A percentile compares a stretch with the other conserved stretches of the same genome.
These are phyloP conservation scores for Didymella glomerata DNA, from an alignment of 2,329 filamentous ascomycete genomes.

Conservation along the genomic window DNA sequence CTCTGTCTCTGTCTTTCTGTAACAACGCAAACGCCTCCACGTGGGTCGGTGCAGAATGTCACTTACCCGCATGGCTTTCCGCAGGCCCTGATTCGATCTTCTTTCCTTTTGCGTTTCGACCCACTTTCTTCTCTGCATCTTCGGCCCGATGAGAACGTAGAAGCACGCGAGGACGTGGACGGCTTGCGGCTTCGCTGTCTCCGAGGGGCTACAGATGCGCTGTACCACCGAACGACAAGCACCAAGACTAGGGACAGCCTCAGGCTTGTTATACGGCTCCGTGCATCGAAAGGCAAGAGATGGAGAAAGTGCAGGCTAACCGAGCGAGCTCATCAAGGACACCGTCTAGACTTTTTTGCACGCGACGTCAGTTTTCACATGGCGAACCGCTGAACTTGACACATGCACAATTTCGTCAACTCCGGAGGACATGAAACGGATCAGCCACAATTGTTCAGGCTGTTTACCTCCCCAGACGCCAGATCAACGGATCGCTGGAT, in stretches of 20 bases:
- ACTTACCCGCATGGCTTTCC: conserved; percentile 14
- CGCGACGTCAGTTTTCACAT: conserved; percentile 9
- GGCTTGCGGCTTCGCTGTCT: conserved; percentile 9
- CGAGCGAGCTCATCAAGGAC: conserved; percentile 2
- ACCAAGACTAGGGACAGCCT: not conserved
- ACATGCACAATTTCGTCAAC: conserved; percentile 18
- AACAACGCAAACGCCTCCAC: conserved; percentile 15
- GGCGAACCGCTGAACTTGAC: conserved; percentile 10
- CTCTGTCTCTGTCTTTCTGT: not conserved
- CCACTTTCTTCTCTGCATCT: conserved; percentile 19
- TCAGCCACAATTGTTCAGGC: conserved; percentile 16
- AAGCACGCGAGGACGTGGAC: conserved; percentile 8
- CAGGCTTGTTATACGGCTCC: not conserved
- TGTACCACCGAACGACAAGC: conserved; percentile 9
- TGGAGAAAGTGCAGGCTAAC: conserved; percentile 9
- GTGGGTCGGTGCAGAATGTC: conserved; percentile 12
- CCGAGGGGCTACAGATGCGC: conserved; percentile 13
- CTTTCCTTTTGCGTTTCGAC: conserved; percentile 10
- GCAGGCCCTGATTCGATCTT: conserved; percentile 17
- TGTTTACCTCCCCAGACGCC: conserved; percentile 15
- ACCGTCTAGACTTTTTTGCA: conserved; percentile 4
- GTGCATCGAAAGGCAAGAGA: not conserved
- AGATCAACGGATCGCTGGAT: conserved; percentile 20
- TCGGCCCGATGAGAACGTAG: conserved; percentile 22
- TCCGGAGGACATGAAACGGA: conserved; percentile 17